Conservation (phyloP, 805 yeast genomes). For the Candida nanaspora region DNA sequence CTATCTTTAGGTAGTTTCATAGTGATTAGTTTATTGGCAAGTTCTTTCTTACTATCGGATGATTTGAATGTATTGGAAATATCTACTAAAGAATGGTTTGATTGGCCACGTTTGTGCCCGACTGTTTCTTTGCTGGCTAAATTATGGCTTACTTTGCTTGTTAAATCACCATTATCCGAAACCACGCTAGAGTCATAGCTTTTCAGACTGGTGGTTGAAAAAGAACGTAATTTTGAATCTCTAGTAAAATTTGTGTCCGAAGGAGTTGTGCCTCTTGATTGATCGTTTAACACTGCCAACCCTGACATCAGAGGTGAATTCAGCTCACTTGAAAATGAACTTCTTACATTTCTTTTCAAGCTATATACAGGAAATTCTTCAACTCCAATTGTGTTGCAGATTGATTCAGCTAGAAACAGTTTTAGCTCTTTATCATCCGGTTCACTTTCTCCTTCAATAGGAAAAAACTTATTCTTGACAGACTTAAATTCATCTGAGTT, state of each 20-base stretch:
- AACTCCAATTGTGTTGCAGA: slow-evolving; percentile 64
- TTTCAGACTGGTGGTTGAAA: slow-evolving; percentile 14
- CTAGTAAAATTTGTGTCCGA: too few species aligned
- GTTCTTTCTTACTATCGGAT: slow-evolving; percentile 47
- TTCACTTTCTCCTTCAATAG: too few species aligned
- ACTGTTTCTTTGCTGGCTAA: not conserved
- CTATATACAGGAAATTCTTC: slow-evolving; percentile 20
- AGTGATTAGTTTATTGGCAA: slow-evolving; percentile 55
- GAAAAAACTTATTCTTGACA: not conserved
- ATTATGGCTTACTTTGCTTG: too few species aligned
- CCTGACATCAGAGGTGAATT: slow-evolving; percentile 16
- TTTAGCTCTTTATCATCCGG: slow-evolving; percentile 62
- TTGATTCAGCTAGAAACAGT: slow-evolving; percentile 61
- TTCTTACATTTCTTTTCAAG: not conserved
- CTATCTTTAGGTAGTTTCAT: slow-evolving; percentile 45
- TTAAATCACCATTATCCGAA: slow-evolving; percentile 11
- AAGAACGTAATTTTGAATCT: too few species aligned
- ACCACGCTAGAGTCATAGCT: not conserved
- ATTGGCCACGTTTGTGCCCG: not conserved
- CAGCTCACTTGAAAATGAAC: slow-evolving; percentile 1
- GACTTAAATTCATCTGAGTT: not conserved
- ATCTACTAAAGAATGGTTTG: slow-evolving; percentile 1
- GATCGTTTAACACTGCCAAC: slow-evolving; percentile 4
- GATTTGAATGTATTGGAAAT: slow-evolving; percentile 1
- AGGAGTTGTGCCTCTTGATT: too few species aligned